Evolutionary conservation across 768 basidiomycete species (phyloP), one percentile per base, ranked within the genome.

Genomic region (Dentipellis fragilis): DNA sequence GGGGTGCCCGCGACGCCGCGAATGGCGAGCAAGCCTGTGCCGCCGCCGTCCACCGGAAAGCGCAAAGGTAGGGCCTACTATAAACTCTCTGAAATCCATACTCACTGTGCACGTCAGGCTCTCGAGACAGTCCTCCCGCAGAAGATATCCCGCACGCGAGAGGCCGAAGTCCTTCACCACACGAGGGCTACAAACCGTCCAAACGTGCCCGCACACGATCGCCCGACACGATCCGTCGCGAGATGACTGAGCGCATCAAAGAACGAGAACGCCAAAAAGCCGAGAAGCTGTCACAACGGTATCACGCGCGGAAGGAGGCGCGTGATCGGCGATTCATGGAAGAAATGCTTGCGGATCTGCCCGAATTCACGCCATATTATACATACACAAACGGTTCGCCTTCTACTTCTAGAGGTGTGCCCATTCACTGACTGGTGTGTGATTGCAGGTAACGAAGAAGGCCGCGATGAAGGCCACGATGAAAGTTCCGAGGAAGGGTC

Each of bases 151-250:
- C 42, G 6, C 29, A 29, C 6, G 12, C 37, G 34, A 36, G 35
- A 37, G 10, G 48, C 17, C 19, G 48, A 22, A 34, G 22, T 22
- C 14, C 40, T 4, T n/a, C 17, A 8, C 17, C 48, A 22, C 23
- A 49, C 19, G 16, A 16, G 4, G 10, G 10, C 9, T 58, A 55
- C 19, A 61, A 59, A 34, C 39, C 60, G 10, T 61, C 63, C 19
- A 85, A 85, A 64, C 77, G 81, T 12, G 71, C 72, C 23, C 75
- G 84, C 52, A 81, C 75, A 0, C 62, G 69, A 1, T 77, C 83
- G 21, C 79, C 79, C 14, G 63, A 65, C 35, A 60, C 69, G 45
- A 63, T 67, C 17, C 72, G 69, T 60, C 75, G 69, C n/a, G 70
- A 69, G 34, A 54, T 74, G 3, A 69, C 71, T 35, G 65, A 69